Base-by-base conservation (phyloP, 257 asterid species). In the Nicotiana undulata region DNA sequence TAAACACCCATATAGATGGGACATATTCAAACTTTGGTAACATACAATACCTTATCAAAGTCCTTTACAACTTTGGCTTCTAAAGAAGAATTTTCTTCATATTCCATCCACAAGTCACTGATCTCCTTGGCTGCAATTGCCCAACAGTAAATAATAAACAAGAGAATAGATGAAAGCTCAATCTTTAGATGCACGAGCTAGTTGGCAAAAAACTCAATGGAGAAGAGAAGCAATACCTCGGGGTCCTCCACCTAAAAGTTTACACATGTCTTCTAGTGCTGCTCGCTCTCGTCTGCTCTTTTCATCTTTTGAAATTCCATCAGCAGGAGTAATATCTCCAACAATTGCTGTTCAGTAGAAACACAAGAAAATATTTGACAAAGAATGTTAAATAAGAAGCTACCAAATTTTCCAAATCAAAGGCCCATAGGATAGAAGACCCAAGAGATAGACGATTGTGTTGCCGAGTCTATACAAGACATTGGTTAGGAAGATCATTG, bases 11-110 rank as follows among this genome's bases (percentile, higher is more conserved):
- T 68, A 20, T 46, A 72, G 37, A 46, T 46, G 60, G 60, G 32
- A 68, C 56, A 68, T 68, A 68, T 68, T 67, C n/a, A 13, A 44
- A 46, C 15, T 24, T 72, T 13, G 77, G 24, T 13, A 22, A 3
- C 24, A 24, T 40, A 22, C 12, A 24, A 67, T 91, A 95, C 99
- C 97, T 95, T 95, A 88, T 95, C 99, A 52, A 95, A 92, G 83
- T 93, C 99, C 85, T 95, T 95, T 53, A 95, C 99, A 85, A 95
- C 86, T 90, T 95, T 95, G 81, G 99, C 98, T 91, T 95, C 99
- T 85, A 88, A 58, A 4, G 99, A 90, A 81, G 95, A 83, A 80
- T 90, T 93, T 59, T 88, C 91, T 83, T 95, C 99, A 83, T 95
- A 95, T 89, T 95, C 99, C 92, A 87, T 86, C 98, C 98, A 95